A percentile compares a stretch with the other conserved stretches of the same genome.
Evolutionary conservation across 129 eudicot genomes (phyloP).

Genomic region (Escallonia herrerae): DNA sequence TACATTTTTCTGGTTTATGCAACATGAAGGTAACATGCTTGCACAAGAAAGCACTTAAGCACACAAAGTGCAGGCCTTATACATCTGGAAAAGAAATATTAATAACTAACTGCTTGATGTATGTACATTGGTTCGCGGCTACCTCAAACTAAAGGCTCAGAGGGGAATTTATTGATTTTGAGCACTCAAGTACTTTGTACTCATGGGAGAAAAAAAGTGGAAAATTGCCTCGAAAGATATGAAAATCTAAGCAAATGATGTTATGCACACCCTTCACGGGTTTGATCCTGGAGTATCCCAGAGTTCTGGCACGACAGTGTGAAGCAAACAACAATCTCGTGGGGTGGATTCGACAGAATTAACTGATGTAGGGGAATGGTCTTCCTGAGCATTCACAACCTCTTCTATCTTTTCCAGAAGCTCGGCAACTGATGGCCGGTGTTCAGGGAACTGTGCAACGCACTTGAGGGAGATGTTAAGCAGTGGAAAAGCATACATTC

Average conservation of each 20-base stretch:
- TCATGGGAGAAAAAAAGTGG: not conserved
- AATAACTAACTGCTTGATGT: too few relatives aligned
- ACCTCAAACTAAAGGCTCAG: not conserved
- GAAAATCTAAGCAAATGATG: not conserved
- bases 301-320: slow-evolving; percentile 45
- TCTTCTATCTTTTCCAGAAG: slow-evolving; percentile 51
- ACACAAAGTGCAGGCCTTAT: too few relatives aligned
- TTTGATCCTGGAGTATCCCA: slow-evolving; percentile 14
- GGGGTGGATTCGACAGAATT: slow-evolving; percentile 30
- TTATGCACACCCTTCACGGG: not conserved
- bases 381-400: slow-evolving; percentile 38
- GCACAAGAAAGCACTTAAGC: too few relatives aligned
- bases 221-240: not conserved
- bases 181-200: not conserved
- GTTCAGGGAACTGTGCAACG: slow-evolving; percentile 45
- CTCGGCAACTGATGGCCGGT: slow-evolving; percentile 48
- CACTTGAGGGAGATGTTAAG: slow-evolving; percentile 52
- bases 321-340: slow-evolving; percentile 25
- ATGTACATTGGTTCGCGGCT: too few relatives aligned
- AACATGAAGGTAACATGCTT: too few relatives aligned
- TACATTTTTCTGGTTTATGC: too few relatives aligned
- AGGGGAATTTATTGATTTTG: not conserved
- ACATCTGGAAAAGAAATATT: too few relatives aligned
- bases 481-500: slow-evolving; percentile 51
- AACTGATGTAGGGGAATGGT: slow-evolving; percentile 18